phyloP scores from a whole-genome alignment of 495 filamentous ascomycete genomes.

The Bathelium albidoporum region DNA sequence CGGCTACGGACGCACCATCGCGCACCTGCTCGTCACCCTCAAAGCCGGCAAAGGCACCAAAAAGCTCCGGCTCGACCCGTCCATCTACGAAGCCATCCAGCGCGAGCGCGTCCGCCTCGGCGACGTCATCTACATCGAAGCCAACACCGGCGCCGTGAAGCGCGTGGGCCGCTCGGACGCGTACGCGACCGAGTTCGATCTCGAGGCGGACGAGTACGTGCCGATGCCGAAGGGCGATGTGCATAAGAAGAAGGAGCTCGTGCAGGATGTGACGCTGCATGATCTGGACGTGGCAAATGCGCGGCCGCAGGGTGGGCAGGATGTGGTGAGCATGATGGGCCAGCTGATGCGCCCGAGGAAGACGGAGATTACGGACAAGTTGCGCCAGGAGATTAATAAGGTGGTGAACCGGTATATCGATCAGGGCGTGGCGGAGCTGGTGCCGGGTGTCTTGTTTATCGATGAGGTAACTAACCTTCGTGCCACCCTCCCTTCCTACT shows the following conservation, averaged over 20 bases:
- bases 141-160: conserved; percentile 95
- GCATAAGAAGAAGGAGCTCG: conserved; percentile 99
- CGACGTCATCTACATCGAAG: conserved; percentile 98
- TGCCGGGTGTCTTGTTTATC: conserved; percentile 95
- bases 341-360: conserved; percentile 98
- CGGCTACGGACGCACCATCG: conserved; percentile 89
- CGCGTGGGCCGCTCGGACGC: conserved; percentile 89
- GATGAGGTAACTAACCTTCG: conserved; percentile 90
- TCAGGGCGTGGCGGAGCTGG: conserved; percentile 93
- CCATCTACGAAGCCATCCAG: conserved; percentile 97
- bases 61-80: conserved; percentile 90
- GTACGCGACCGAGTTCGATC: conserved; percentile 95
- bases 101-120: conserved; percentile 93
- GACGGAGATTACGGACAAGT: conserved; percentile 96
- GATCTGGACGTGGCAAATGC: conserved; percentile 95
- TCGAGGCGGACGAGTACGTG: conserved; percentile 97
- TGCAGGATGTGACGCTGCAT: conserved; percentile 96
- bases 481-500: background rate
- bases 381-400: conserved; percentile 93
- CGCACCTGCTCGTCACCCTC: conserved; percentile 75
- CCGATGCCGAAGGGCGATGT: conserved; percentile 97
- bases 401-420: conserved; percentile 97
- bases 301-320: conserved; percentile 87
- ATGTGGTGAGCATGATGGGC: conserved; percentile 99
- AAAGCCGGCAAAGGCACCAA: conserved; percentile 91